Evolutionary conservation across 1,284 basidiomycete species (phyloP), one percentile per base, ranked within the genome.

Genomic region (Tetrapyrgos nigripes): DNA sequence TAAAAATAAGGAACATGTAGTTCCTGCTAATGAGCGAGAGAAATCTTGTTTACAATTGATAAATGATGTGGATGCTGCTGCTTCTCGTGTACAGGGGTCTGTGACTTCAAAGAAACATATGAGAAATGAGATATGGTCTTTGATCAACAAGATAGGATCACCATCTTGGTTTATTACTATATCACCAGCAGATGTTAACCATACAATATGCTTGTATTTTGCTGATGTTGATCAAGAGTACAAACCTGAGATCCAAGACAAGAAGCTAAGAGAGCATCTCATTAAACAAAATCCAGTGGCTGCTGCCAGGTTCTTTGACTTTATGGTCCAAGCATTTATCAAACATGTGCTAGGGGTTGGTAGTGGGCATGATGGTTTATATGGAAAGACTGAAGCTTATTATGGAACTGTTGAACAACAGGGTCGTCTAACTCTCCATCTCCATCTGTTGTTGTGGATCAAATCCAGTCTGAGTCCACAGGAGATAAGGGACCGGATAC

Each of bases 321-420:
- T n/a, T n/a, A n/a, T n/a, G n/a, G n/a, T n/a, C n/a, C n/a, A 71
- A 43, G 66, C 69, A 0, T 79, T 80, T 60, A 68, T 78, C 24
- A 55, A 55, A 8, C 44, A 53, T 6, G 9, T 78, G 2, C 57
- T 79, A 0, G 61, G 60, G 0, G 71, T 56, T 59, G 66, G 70
- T 56, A 45, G 60, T 0, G 58, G 61, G 19, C n/a, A 66, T 9
- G 31, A 13, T 3, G 77, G 77, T 1, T 50, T 76, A 1, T 57
- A 80, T 1, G 76, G 77, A 0, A 23, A 61, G 8, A 71, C 73
- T 0, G 72, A 69, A 4, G 74, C 63, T 0, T 76, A 77, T 54
- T 79, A 79, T 62, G 77, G 78, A 0, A 75, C 72, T 64, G 75
- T 80, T 0, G 77, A 81, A 59, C 73, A 77, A 1, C 79, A 81